These are phyloP conservation scores for rapeseed (Brassica napus) DNA, from an alignment of 345 rosid genomes.

Conservation along the genomic window DNA sequence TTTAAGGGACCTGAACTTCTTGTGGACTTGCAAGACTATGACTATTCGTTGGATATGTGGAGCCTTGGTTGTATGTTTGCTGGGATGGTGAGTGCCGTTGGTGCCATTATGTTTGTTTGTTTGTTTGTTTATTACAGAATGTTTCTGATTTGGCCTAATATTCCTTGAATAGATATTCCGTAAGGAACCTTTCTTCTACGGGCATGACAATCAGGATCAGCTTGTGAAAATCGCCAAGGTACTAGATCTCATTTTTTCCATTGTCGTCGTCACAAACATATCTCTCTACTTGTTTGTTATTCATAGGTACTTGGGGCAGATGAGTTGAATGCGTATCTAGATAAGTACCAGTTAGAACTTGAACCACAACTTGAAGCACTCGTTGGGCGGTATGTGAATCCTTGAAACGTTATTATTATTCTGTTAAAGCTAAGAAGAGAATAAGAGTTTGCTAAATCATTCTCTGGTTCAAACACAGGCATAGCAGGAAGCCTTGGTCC, in stretches of 20 bases:
- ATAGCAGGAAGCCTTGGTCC: slow-evolving; percentile 92
- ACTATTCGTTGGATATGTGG: slow-evolving; percentile 99
- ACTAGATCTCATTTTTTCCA: slow-evolving; percentile 12
- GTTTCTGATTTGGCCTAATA: not conserved
- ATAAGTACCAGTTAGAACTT: slow-evolving; percentile 84
- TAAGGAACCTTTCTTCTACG: slow-evolving; percentile 96
- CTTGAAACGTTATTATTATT: not conserved
- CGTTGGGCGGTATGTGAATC: slow-evolving; percentile 70
- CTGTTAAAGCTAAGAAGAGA: not conserved
- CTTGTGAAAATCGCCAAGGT: slow-evolving; percentile 97
- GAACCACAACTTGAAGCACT: slow-evolving; percentile 93
- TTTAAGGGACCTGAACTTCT: slow-evolving; percentile 97
- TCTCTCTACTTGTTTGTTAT: slow-evolving; percentile 6
- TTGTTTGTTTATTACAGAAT: not conserved
- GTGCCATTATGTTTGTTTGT: not conserved
- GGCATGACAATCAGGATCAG: slow-evolving; percentile 98
- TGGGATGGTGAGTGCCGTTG: slow-evolving; percentile 73
- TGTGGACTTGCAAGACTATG: slow-evolving; percentile 94
- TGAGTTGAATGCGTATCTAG: slow-evolving; percentile 83
- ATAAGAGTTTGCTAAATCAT: not conserved
- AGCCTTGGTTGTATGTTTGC: slow-evolving; percentile 99
- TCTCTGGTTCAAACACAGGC: slow-evolving; percentile 50
- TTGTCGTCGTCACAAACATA: not conserved
- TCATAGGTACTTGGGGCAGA: slow-evolving; percentile 89
- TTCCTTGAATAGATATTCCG: slow-evolving; percentile 65